Percentiles rank a stretch among this genome's conserved stretches.
Evolutionary conservation across 1,284 basidiomycete genomes (phyloP).

Genomic region (Mycena citricolor): DNA sequence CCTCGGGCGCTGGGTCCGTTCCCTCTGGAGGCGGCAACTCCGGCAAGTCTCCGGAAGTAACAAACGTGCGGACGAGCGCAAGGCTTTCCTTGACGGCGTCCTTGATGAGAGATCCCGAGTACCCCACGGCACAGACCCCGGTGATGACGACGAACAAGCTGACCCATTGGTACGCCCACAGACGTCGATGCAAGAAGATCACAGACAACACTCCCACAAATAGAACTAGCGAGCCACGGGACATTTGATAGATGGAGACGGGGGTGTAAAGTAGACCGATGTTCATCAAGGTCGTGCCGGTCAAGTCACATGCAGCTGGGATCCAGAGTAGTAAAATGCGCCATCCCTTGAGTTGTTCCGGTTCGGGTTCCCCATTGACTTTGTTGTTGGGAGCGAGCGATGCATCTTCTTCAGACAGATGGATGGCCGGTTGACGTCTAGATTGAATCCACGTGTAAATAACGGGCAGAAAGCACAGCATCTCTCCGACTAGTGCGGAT

Average conservation of each 20-base stretch:
- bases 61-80: slow-evolving; percentile 29
- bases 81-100: slow-evolving; percentile 56
- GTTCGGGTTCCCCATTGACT: slow-evolving; percentile 30
- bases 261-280: slow-evolving; percentile 93
- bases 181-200: slow-evolving; percentile 82
- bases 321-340: slow-evolving; percentile 79
- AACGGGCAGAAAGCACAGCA: slow-evolving; percentile 87
- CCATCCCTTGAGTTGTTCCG: slow-evolving; percentile 61
- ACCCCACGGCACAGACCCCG: slow-evolving; percentile 90
- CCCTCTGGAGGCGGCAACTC: slow-evolving; percentile 37
- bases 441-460: slow-evolving; percentile 60
- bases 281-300: slow-evolving; percentile 93
- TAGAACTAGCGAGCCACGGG: slow-evolving; percentile 92
- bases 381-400: slow-evolving; percentile 40
- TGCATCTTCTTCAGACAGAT: slow-evolving; percentile 52
- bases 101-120: slow-evolving; percentile 86
- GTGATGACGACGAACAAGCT: slow-evolving; percentile 88
- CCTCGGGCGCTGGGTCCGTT: slow-evolving; percentile 55
- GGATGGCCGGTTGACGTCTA: slow-evolving; percentile 48
- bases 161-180: slow-evolving; percentile 87
- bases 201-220: slow-evolving; percentile 95
- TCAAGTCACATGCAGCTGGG: slow-evolving; percentile 86
- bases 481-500: slow-evolving; percentile 75
- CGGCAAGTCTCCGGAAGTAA: slow-evolving; percentile 27
- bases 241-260: slow-evolving; percentile 99